These are phyloP conservation scores for Arthrobotrys conoides DNA, from an alignment of 2,329 filamentous ascomycete species.

Conservation along the genomic window DNA sequence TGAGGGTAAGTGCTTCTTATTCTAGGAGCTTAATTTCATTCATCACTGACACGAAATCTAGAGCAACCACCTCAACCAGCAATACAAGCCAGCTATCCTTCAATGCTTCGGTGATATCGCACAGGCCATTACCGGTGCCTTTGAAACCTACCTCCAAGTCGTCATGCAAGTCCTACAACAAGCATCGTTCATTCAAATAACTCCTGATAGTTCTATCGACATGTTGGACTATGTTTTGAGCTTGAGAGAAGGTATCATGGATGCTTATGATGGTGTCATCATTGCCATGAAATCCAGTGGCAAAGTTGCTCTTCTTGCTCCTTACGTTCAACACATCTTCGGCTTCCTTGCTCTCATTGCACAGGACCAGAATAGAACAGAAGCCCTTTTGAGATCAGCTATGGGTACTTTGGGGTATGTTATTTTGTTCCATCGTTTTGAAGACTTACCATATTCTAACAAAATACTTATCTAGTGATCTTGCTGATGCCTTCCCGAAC, in stretches of 20 bases:
- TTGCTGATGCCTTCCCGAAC: slow-evolving; percentile 92
- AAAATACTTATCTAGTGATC: slow-evolving; percentile 76
- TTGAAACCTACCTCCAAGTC: slow-evolving; percentile 91
- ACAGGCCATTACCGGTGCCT: slow-evolving; percentile 89
- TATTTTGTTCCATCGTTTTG: not conserved
- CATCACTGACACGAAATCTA: slow-evolving; percentile 68
- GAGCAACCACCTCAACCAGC: slow-evolving; percentile 89
- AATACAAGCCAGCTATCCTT: slow-evolving; percentile 97
- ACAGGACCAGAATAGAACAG: slow-evolving; percentile 87
- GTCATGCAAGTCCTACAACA: slow-evolving; percentile 96
- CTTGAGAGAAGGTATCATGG: slow-evolving; percentile 96
- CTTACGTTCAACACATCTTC: slow-evolving; percentile 88
- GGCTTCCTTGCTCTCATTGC: slow-evolving; percentile 85
- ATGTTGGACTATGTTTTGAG: slow-evolving; percentile 98
- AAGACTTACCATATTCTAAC: slow-evolving; percentile 27
- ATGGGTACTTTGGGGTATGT: slow-evolving; percentile 97
- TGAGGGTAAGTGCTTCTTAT: slow-evolving; percentile 74
- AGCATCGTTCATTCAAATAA: slow-evolving; percentile 84
- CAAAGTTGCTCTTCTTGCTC: slow-evolving; percentile 75
- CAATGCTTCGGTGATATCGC: slow-evolving; percentile 99
- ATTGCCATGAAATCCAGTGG: slow-evolving; percentile 88
- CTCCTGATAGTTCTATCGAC: slow-evolving; percentile 86
- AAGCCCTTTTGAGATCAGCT: slow-evolving; percentile 89
- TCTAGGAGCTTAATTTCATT: not conserved
- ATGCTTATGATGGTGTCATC: slow-evolving; percentile 98